Evolutionary conservation across 1,284 basidiomycete species (phyloP), one percentile per base, ranked within the genome.

Genomic region (Trichosporon coremiiforme): DNA sequence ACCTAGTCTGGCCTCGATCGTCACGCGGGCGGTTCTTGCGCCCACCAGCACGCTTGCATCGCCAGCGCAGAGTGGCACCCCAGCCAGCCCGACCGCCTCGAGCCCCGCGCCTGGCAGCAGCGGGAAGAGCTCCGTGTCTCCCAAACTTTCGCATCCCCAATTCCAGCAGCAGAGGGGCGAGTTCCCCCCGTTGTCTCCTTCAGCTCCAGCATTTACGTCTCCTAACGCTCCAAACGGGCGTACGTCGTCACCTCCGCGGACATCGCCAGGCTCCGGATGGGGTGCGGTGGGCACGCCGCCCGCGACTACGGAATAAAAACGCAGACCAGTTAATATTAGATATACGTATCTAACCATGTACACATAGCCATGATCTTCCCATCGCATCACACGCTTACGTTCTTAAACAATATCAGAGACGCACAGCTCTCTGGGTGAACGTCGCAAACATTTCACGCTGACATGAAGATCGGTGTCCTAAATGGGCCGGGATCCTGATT

Each of bases 1-100:
- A 1, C 81, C 83, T 0, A 82, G 79, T 67, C 68, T 84, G 20
- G 83, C 83, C 3, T 79, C 77, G 33, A 83, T 84, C 33, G 80
- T 84, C 33, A 83, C 81, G 2, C 74, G 82, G 25, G 83, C 83
- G 0, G 81, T 82, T 2, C 74, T 82, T 5, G 76, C 75, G 22
- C 81, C 81, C 4, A 77, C 76, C 9, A 77, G 75, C 36, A 76
- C 75, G 1, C 68, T 81, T 5, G 75, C 72, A 0, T 20, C 50
- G 2, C 65, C 66, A 17, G 57, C 65, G 31, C 3, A 15, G 3
- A 31, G 47, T 9, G 64, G 60, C 25, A 64, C 45, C 12, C 47
- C 60, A 4, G 47, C 13, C 25, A 53, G 66, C n/a, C 65, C 15
- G 4, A 38, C 65, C 20, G 9, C 35, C 25, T 45, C 67, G 0